phyloP scores from a whole-genome alignment of 2,329 filamentous ascomycete genomes.

The Pseudopyrenochaeta lycopersici region DNA sequence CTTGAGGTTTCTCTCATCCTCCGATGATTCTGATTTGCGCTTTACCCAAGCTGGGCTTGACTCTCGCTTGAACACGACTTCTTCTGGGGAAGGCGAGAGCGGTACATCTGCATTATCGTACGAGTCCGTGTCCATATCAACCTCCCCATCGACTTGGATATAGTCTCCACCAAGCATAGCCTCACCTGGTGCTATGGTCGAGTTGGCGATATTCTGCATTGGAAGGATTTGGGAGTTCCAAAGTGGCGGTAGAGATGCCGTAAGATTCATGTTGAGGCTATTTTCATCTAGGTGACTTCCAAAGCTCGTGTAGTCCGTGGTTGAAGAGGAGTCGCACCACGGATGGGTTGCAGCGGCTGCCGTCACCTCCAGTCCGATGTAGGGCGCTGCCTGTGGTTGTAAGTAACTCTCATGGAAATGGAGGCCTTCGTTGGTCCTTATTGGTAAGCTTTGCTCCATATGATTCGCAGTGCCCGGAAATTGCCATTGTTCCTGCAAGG shows the following conservation, averaged over 20 bases:
- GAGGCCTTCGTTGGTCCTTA: conserved; percentile 9
- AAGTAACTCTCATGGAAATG: conserved; percentile 7
- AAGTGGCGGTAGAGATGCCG: conserved; percentile 9
- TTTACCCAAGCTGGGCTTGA: conserved; percentile 27
- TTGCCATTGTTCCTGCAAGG: conserved; percentile 12
- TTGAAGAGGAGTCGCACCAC: conserved; percentile 1
- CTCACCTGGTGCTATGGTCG: conserved; percentile 23
- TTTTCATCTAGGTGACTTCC: conserved; percentile 11
- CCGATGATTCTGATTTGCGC: conserved; percentile 28
- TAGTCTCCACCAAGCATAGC: conserved; percentile 19
- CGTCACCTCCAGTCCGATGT: conserved; percentile 5
- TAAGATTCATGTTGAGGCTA: conserved; percentile 4
- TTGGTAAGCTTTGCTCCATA: conserved; percentile 4
- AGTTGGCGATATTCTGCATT: conserved; percentile 11
- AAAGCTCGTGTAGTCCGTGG: conserved; percentile 7
- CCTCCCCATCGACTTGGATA: conserved; percentile 15
- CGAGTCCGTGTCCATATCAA: conserved; percentile 14
- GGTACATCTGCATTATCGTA: conserved; percentile 21
- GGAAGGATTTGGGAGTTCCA: conserved; percentile 15
- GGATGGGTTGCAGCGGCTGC: conserved; percentile 2
- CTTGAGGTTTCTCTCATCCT: conserved; percentile 17
- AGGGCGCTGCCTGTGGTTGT: conserved; percentile 7
- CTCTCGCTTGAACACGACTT: conserved; percentile 30
- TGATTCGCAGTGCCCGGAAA: conserved; percentile 5
- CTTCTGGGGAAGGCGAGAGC: conserved; percentile 31